Evolutionary conservation across 2,329 filamentous ascomycete genomes (phyloP).

Genomic region (Fusarium austroafricanum): DNA sequence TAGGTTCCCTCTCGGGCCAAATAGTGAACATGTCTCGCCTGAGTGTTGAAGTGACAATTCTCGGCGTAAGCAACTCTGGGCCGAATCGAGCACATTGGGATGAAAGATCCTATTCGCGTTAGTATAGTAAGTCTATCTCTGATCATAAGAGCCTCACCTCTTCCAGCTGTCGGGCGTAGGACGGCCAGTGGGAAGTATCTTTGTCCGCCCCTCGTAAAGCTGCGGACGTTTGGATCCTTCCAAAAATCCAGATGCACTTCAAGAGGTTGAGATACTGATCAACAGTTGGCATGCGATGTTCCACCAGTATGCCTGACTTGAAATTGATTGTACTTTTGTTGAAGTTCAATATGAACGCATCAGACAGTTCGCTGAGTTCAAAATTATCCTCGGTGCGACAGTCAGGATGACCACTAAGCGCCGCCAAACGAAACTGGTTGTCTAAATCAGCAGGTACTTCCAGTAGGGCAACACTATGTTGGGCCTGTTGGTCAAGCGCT

Average conservation of each 20-base stretch:
- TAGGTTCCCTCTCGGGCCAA: slow-evolving; percentile 47
- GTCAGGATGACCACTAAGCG: slow-evolving; percentile 38
- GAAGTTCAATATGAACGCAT: slow-evolving; percentile 50
- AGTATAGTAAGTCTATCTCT: not conserved
- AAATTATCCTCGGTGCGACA: slow-evolving; percentile 40
- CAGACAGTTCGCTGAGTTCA: slow-evolving; percentile 46
- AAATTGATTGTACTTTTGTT: slow-evolving; percentile 44
- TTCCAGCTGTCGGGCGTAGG: slow-evolving; percentile 49
- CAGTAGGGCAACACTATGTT: slow-evolving; percentile 20
- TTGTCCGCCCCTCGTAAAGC: slow-evolving; percentile 16
- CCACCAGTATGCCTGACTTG: slow-evolving; percentile 44
- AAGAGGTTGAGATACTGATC: slow-evolving; percentile 50
- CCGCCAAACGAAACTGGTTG: slow-evolving; percentile 41
- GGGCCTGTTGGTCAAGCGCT: slow-evolving; percentile 38
- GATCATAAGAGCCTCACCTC: slow-evolving; percentile 38
- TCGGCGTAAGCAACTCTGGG: slow-evolving; percentile 45
- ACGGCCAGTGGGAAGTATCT: slow-evolving; percentile 52
- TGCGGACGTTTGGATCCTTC: slow-evolving; percentile 33
- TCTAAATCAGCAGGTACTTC: slow-evolving; percentile 42
- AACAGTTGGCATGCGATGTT: slow-evolving; percentile 39
- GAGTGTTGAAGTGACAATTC: slow-evolving; percentile 25
- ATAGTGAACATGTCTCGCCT: slow-evolving; percentile 45
- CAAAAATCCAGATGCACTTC: slow-evolving; percentile 51
- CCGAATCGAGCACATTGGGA: slow-evolving; percentile 44
- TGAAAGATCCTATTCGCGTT: slow-evolving; percentile 44